Evolutionary conservation across 495 filamentous ascomycete genomes (phyloP).

Genomic region (Penicillium argentinense): DNA sequence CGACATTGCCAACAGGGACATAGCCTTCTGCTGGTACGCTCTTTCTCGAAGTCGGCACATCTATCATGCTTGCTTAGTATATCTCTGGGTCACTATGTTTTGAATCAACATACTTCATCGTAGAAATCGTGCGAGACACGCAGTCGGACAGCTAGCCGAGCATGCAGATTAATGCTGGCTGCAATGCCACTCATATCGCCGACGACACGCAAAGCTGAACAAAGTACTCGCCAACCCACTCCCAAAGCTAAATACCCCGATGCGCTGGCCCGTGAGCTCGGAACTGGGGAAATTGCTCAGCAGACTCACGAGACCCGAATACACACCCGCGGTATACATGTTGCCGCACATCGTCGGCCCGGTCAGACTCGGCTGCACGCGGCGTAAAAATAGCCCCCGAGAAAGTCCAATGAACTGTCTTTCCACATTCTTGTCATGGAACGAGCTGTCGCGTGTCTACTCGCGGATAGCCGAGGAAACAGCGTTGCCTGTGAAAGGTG

Average conservation of each 20-base stretch:
- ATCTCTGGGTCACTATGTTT: background rate
- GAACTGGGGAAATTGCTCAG: conserved; percentile 39
- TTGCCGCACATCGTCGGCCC: conserved; percentile 13
- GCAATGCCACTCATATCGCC: conserved; percentile 65
- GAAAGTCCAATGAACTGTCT: conserved; percentile 4
- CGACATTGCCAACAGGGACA: conserved; percentile 62
- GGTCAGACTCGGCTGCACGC: conserved; percentile 12
- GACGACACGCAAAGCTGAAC: conserved; percentile 70
- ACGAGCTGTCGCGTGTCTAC: conserved; percentile 3
- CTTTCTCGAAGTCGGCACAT: conserved; percentile 82
- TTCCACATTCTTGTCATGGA: conserved; percentile 3
- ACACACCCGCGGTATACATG: conserved; percentile 18
- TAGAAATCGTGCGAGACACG: conserved; percentile 74
- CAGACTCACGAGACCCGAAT: conserved; percentile 9
- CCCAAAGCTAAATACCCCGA: conserved; percentile 84
- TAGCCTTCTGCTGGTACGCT: conserved; percentile 80
- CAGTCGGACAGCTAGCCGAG: conserved; percentile 59
- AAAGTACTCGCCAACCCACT: conserved; percentile 78
- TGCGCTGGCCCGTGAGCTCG: conserved; percentile 66
- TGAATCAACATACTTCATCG: conserved; percentile 56
- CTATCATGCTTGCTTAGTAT: conserved; percentile 37
- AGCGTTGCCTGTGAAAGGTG: background rate
- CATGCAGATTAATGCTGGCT: conserved; percentile 67
- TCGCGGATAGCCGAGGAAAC: background rate
- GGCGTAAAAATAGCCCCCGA: background rate